Conservation (phyloP, 257 asterid genomes). For the Solanum corneliomulleri region DNA sequence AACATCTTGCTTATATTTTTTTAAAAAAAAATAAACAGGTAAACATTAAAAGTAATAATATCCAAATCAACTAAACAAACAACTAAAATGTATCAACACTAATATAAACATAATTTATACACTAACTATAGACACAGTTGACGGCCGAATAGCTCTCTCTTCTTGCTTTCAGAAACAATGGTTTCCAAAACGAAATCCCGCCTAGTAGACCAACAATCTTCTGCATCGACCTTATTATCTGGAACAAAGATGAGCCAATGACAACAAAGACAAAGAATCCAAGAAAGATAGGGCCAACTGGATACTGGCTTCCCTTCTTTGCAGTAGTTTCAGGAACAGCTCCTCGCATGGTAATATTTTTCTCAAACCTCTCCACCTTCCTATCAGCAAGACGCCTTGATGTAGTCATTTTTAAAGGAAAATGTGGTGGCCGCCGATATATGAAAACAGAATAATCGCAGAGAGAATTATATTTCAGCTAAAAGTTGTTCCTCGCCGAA, state of each 20-base stretch:
- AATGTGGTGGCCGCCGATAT: neutral
- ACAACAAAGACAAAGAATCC: conserved; percentile 90
- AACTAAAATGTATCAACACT: too few species aligned
- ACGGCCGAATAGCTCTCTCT: too few species aligned
- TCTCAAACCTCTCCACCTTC: conserved; percentile 83
- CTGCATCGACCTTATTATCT: too few species aligned
- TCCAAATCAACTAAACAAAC: too few species aligned
- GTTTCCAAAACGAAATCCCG: too few species aligned
- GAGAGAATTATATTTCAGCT: neutral
- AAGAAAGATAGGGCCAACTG: conserved; percentile 88
- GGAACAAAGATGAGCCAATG: conserved; percentile 49
- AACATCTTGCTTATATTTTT: too few species aligned
- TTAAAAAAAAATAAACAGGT: too few species aligned
- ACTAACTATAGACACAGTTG: too few species aligned
- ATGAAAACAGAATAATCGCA: neutral
- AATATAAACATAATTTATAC: too few species aligned
- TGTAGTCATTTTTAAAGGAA: conserved; percentile 37
- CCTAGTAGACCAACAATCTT: too few species aligned
- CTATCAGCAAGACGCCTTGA: conserved; percentile 84
- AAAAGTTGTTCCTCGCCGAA: neutral
- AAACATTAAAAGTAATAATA: too few species aligned
- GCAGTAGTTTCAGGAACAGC: conserved; percentile 57
- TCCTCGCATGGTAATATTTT: conserved; percentile 83
- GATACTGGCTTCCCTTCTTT: conserved; percentile 66
- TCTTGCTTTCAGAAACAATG: too few species aligned